Conservation (phyloP, 306 rosid genomes). For the Canavalia gladiata region DNA sequence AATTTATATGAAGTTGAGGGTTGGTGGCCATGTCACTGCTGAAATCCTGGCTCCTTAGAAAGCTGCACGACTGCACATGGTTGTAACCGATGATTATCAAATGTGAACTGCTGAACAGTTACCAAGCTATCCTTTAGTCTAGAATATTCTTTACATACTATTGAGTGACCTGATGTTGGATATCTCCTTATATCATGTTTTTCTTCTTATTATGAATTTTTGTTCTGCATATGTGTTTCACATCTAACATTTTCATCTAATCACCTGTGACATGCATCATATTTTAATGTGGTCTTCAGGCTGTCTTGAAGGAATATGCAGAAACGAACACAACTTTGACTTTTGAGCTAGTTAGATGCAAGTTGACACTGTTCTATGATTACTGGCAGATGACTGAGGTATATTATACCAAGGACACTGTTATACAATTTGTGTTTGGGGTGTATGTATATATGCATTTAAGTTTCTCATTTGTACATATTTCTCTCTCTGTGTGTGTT, state of each 20-base stretch:
- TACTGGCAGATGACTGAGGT: slow-evolving; percentile 99
- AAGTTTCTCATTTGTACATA: slow-evolving; percentile 16
- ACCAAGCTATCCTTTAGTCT: slow-evolving; percentile 2
- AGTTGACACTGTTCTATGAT: slow-evolving; percentile 79
- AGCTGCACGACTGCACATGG: no score
- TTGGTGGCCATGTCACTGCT: no score
- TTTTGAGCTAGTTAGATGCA: slow-evolving; percentile 91
- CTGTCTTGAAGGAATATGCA: slow-evolving; percentile 63
- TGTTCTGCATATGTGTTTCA: slow-evolving; percentile 18
- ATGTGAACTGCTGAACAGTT: slow-evolving; percentile 28
- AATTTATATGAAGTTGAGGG: no score
- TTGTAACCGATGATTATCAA: neutral
- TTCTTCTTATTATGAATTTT: slow-evolving; percentile 17
- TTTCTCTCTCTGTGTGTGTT: neutral
- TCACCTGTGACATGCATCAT: slow-evolving; percentile 37
- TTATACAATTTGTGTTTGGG: slow-evolving; percentile 20
- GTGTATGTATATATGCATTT: neutral
- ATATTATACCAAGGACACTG: slow-evolving; percentile 45
- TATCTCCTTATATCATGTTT: neutral
- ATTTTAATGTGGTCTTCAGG: slow-evolving; percentile 59
- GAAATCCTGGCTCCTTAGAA: no score
- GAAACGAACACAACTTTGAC: slow-evolving; percentile 52
- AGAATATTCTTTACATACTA: neutral
- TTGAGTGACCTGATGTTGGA: slow-evolving; percentile 6
- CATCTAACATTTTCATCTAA: slow-evolving; percentile 18